Conservation (phyloP, 1,284 basidiomycete genomes). For the Lentinus polychrous region DNA sequence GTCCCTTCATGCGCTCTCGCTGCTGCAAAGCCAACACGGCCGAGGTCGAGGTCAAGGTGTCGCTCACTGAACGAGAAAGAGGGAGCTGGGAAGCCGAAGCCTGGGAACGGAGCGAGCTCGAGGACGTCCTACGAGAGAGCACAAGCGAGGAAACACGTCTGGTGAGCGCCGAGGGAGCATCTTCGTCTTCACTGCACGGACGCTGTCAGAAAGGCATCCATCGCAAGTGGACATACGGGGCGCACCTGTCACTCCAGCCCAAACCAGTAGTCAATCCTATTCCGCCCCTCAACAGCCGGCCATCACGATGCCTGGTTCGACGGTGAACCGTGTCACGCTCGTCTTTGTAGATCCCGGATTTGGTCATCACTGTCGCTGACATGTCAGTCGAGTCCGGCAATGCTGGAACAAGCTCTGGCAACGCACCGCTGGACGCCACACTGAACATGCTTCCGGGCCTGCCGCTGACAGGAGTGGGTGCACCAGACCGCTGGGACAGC, state of each 20-base stretch:
- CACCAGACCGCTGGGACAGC: conserved; percentile 26
- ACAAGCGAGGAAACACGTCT: conserved; percentile 52
- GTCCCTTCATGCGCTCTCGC: conserved; percentile 9
- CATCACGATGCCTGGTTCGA: conserved; percentile 64
- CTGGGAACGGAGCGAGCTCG: conserved; percentile 22
- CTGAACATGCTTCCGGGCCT: conserved; percentile 23
- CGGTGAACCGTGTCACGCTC: conserved; percentile 57
- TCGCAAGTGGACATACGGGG: conserved; percentile 9
- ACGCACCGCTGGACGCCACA: conserved; percentile 19
- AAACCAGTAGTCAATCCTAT: conserved; percentile 76
- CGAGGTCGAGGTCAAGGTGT: conserved; percentile 10
- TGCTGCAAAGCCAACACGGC: conserved; percentile 4
- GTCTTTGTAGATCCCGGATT: conserved; percentile 53
- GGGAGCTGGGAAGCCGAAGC: too few species aligned
- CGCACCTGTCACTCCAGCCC: conserved; percentile 77
- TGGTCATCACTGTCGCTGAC: conserved; percentile 38
- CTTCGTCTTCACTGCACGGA: conserved; percentile 63
- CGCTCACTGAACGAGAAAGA: conserved; percentile 27
- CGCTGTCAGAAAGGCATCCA: conserved; percentile 5
- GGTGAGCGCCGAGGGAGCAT: conserved; percentile 69
- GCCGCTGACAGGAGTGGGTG: conserved; percentile 14
- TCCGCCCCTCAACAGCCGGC: conserved; percentile 56
- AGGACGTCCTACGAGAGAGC: conserved; percentile 33
- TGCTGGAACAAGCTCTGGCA: not conserved
- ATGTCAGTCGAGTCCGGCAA: not conserved